Evolutionary conservation across 495 filamentous ascomycete species (phyloP), one percentile per base, ranked within the genome.

Genomic region (Hyaloscypha finlandica): DNA sequence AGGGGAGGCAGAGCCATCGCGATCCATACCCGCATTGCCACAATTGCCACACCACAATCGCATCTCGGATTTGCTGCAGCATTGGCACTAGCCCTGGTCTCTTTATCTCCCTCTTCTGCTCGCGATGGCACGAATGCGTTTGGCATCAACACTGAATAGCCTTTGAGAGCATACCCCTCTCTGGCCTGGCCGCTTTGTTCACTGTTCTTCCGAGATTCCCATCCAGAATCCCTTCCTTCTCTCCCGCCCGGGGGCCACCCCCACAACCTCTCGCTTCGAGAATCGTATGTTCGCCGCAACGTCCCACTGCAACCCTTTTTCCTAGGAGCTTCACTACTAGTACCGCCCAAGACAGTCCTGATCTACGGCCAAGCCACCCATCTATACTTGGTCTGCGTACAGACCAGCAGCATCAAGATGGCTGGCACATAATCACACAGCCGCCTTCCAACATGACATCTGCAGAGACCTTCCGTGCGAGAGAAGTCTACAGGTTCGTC

Each of bases 401-500:
- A 6, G 42, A 48, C 42, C 16, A 11, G 1, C 42, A 48, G 9
- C 9, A 16, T 48, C 42, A 48, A 48, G 42, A 48, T 48, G 42
- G 42, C 42, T 48, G 42, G 42, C 25, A 25, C 1, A 48, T 14
- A 14, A 16, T 48, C 4, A 48, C 42, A 4, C 25, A 25, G 25
- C 25, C 25, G 25, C 25, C 42, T 19, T 56, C 19, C 53, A 56
- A 12, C 8, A 65, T 65, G 63, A 51, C 63, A 4, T 65, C 54
- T 3, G 63, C 54, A 65, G 65, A 67, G 59, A 67, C 65, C 8
- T 62, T 61, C 25, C 59, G 65, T 12, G 65, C 65, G 8, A 54
- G 65, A 25, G 65, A 67, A 57, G 65, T 67, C 16, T 67, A 67
- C 59, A 61, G 59, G 65, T 67, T 42, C 16, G 20, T 29, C 29